phyloP scores from a whole-genome alignment of 2,329 filamentous ascomycete genomes.

The Stagonosporopsis vannaccii region DNA sequence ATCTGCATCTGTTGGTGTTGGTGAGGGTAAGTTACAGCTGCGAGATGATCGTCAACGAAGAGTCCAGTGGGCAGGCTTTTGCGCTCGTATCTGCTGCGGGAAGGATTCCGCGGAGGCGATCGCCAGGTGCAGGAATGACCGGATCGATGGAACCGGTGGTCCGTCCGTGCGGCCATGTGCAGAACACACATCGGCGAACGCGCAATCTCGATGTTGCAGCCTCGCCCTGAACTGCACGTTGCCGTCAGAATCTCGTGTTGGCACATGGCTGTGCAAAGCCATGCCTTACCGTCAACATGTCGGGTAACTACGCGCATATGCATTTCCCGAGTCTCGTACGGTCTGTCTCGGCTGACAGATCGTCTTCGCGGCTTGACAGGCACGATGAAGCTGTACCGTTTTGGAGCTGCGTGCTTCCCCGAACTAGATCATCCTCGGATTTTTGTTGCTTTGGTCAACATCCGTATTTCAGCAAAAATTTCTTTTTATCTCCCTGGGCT shows the following conservation, averaged over 20 bases:
- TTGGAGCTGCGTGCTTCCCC: not conserved
- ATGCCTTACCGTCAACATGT: not conserved
- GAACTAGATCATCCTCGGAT: not conserved
- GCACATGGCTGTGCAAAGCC: not conserved
- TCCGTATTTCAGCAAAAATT: not conserved
- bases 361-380: not conserved
- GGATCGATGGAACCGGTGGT: slow-evolving; percentile 12
- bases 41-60: not conserved
- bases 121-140: not conserved
- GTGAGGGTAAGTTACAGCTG: not conserved
- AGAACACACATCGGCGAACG: slow-evolving; percentile 5
- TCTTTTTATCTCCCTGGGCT: not conserved
- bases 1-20: not conserved
- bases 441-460: not conserved
- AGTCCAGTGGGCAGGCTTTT: not conserved
- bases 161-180: slow-evolving; percentile 4
- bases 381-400: not conserved
- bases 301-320: not conserved
- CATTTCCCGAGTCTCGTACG: not conserved
- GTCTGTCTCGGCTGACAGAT: not conserved
- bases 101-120: slow-evolving; percentile 13
- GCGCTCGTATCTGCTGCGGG: not conserved
- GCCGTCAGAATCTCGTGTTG: not conserved
- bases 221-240: not conserved
- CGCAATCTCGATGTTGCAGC: slow-evolving; percentile 6